phyloP scores from a whole-genome alignment of 345 rosid genomes.

The Melastoma malabathricum region DNA sequence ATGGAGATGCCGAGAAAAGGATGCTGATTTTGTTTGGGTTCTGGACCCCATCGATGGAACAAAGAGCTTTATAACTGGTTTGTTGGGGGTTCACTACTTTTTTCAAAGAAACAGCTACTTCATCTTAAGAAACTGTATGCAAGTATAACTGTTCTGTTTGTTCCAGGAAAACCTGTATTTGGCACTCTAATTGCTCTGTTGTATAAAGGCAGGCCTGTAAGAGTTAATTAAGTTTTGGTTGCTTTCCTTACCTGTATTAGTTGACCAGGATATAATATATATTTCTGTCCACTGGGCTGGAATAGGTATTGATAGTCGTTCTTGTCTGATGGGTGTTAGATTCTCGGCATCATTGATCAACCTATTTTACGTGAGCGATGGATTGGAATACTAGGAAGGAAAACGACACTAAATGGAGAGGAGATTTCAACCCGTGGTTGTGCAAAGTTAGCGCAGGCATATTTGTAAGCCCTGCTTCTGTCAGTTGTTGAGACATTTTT shows the following conservation, averaged over 20 bases:
- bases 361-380: slow-evolving; percentile 84
- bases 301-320: too few relatives aligned
- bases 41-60: slow-evolving; percentile 96
- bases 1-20: slow-evolving; percentile 72
- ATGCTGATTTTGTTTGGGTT: slow-evolving; percentile 92
- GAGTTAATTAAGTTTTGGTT: slow-evolving; percentile 4
- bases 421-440: slow-evolving; percentile 66
- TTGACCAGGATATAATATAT: too few relatives aligned
- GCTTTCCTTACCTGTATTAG: not conserved
- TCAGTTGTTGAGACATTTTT: not conserved
- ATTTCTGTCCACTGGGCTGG: too few relatives aligned
- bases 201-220: slow-evolving; percentile 72
- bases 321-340: slow-evolving; percentile 22
- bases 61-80: slow-evolving; percentile 89
- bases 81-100: not conserved
- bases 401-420: slow-evolving; percentile 59
- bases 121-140: too few relatives aligned
- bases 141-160: not conserved
- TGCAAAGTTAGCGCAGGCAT: slow-evolving; percentile 55
- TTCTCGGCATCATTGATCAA: slow-evolving; percentile 86
- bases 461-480: slow-evolving; percentile 33
- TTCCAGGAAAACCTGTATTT: slow-evolving; percentile 84
- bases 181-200: slow-evolving; percentile 84
- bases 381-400: slow-evolving; percentile 73
- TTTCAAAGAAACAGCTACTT: not conserved